Conservation (phyloP, 805 yeast genomes). For the Candida rishiriensis region DNA sequence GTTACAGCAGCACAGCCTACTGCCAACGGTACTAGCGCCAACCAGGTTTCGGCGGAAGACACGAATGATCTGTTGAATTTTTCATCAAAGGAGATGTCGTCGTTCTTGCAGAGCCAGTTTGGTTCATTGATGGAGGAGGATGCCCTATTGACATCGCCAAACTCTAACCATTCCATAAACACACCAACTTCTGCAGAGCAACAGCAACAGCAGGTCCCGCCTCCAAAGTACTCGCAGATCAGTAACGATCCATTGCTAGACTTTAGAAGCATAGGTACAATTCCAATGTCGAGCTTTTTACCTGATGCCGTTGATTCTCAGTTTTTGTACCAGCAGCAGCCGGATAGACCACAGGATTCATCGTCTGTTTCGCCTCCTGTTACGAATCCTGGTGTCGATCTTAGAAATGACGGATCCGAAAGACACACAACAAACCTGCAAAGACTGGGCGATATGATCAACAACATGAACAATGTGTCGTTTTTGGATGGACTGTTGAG, state of each 20-base stretch:
- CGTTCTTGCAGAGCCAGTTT: neutral
- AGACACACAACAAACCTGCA: neutral
- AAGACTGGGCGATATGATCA: slow-evolving; percentile 1
- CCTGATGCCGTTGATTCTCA: no score
- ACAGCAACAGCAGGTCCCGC: neutral
- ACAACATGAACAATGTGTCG: slow-evolving; percentile 2
- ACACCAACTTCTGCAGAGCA: neutral
- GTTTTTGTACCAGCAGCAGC: no score
- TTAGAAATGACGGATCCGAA: neutral
- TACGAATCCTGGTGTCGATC: neutral
- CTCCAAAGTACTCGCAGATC: neutral
- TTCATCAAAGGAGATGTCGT: neutral
- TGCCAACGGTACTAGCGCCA: no score
- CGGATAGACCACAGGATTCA: no score
- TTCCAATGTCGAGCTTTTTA: slow-evolving; percentile 2
- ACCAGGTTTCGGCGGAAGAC: neutral
- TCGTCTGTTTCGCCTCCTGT: no score
- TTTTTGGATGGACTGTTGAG: slow-evolving; percentile 1
- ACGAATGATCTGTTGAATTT: neutral
- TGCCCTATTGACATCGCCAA: neutral
- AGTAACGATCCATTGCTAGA: neutral
- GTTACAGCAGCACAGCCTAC: neutral
- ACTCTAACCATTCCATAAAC: neutral
- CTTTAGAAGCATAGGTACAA: slow-evolving; percentile 1
- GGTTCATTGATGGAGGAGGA: neutral